phyloP scores from a whole-genome alignment of 2,329 filamentous ascomycete species.

The Acarospora socialis region DNA sequence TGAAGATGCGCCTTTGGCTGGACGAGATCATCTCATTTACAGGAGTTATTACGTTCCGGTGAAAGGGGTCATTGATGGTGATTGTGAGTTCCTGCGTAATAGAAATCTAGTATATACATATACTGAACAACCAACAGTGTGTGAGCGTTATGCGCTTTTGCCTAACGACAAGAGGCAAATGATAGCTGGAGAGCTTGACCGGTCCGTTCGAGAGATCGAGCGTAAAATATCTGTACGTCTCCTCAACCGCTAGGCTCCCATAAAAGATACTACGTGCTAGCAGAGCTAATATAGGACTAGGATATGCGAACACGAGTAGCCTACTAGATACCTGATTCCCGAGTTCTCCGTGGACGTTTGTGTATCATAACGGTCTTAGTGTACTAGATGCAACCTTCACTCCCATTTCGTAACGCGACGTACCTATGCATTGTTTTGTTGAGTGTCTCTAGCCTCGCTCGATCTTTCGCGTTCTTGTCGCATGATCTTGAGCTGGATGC shows the following conservation, averaged over 20 bases:
- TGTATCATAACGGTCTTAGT: neutral
- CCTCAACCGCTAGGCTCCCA: neutral
- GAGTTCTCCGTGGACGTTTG: neutral
- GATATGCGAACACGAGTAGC: constrained; percentile 45
- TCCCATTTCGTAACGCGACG: constrained; percentile 1
- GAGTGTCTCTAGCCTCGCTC: constrained; percentile 38
- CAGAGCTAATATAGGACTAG: constrained; percentile 20
- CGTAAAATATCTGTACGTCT: constrained; percentile 65
- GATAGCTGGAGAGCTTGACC: constrained; percentile 85
- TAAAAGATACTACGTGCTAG: neutral
- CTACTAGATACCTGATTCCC: constrained; percentile 26
- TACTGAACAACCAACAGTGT: constrained; percentile 35
- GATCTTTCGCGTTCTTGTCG: constrained; percentile 23
- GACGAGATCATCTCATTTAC: constrained; percentile 90
- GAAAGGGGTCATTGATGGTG: constrained; percentile 92
- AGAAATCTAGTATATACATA: neutral
- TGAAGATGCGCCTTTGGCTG: constrained; percentile 77
- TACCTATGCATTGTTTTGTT: neutral
- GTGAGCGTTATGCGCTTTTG: constrained; percentile 76
- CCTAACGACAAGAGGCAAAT: constrained; percentile 83
- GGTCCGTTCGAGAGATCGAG: constrained; percentile 85
- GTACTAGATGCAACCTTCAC: neutral
- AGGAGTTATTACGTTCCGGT: constrained; percentile 90
- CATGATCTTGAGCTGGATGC: constrained; percentile 29
- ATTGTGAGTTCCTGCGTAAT: constrained; percentile 30